Percentiles rank a stretch among this genome's conserved stretches.
phyloP scores from a whole-genome alignment of 164 flowering plant genomes.

The grape (Vitis vinifera) region DNA sequence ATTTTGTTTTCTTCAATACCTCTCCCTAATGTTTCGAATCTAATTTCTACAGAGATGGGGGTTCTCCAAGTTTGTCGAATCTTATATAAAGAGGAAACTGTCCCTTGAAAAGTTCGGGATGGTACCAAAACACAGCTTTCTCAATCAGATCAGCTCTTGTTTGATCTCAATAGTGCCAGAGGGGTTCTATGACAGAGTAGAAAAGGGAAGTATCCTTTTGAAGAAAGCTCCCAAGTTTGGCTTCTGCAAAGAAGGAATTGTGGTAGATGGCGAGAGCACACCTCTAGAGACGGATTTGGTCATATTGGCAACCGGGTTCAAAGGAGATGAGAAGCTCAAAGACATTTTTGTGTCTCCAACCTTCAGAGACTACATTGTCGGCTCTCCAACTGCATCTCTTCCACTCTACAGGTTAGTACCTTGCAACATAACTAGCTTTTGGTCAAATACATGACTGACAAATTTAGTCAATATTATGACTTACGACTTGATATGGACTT shows the following conservation, averaged over 20 bases:
- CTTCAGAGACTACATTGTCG: slow-evolving; percentile 5
- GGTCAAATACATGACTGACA: too few species aligned
- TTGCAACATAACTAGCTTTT: too few species aligned
- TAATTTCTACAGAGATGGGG: not conserved
- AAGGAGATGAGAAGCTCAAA: slow-evolving; percentile 20
- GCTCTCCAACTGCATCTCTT: not conserved
- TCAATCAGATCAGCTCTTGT: not conserved
- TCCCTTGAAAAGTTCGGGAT: slow-evolving; percentile 16
- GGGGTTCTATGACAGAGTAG: slow-evolving; percentile 2
- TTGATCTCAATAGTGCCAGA: not conserved
- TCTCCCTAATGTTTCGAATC: not conserved
- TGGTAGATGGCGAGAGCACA: slow-evolving; percentile 7
- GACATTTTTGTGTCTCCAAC: slow-evolving; percentile 10
- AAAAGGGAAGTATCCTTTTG: slow-evolving; percentile 22
- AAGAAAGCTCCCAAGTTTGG: slow-evolving; percentile 16
- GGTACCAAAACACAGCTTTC: slow-evolving; percentile 11
- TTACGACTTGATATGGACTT: not conserved
- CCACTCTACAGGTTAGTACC: slow-evolving; percentile 13
- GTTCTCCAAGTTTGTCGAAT: slow-evolving; percentile 1
- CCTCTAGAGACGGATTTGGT: slow-evolving; percentile 21
- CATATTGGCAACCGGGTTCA: slow-evolving; percentile 26
- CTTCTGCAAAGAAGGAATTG: slow-evolving; percentile 19
- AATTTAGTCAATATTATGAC: too few species aligned
- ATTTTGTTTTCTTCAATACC: not conserved
- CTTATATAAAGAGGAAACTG: slow-evolving; percentile 8